Conservation (phyloP, 192 early-diverging fungal species). For the Kickxella alabastrina region DNA sequence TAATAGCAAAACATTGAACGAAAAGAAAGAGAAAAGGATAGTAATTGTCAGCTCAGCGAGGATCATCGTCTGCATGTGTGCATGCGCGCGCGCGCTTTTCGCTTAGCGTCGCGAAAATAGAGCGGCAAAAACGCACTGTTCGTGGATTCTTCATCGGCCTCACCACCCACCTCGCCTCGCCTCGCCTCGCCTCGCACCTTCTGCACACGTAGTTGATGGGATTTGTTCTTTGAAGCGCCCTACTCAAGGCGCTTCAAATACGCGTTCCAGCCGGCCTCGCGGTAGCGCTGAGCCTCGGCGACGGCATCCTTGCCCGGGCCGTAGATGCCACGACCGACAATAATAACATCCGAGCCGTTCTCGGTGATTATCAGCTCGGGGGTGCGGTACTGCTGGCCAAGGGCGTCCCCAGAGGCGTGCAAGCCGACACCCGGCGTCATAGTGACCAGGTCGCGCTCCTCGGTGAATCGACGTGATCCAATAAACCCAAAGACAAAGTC, state of each 20-base stretch:
- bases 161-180: no score
- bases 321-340: slow-evolving; percentile 97
- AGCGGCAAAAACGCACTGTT: no score
- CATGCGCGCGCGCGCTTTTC: no score
- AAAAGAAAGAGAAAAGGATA: not conserved
- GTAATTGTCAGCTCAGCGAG: not conserved
- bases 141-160: no score
- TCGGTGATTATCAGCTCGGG: slow-evolving; percentile 82
- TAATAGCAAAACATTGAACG: no score
- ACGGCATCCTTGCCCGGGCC: slow-evolving; percentile 69
- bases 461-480: slow-evolving; percentile 59
- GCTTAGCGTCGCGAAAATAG: no score
- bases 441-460: slow-evolving; percentile 83
- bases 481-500: slow-evolving; percentile 98
- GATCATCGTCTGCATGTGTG: no score
- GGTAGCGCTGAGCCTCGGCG: slow-evolving; percentile 77
- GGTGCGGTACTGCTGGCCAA: slow-evolving; percentile 96
- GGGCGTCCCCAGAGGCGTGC: slow-evolving; percentile 72
- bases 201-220: no score
- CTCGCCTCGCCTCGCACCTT: no score
- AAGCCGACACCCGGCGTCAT: slow-evolving; percentile 95
- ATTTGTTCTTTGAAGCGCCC: not conserved
- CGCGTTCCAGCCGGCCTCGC: slow-evolving; percentile 93
- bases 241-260: slow-evolving; percentile 62
- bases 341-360: slow-evolving; percentile 90